Evolutionary conservation across 140 eudicot species (phyloP).

Genomic region (Stevia rebaudiana): DNA sequence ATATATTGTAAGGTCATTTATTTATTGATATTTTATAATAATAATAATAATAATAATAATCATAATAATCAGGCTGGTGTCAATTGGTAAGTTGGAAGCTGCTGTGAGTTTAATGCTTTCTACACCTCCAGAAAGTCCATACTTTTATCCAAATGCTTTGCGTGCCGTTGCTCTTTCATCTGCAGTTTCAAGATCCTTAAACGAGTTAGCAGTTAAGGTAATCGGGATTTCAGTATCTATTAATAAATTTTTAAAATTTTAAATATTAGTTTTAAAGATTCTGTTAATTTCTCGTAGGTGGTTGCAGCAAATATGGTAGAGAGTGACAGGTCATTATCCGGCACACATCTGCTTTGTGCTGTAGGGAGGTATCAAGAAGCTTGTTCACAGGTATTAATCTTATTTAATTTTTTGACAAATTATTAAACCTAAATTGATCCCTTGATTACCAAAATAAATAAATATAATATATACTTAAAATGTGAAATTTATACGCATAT

Average conservation of each 20-base stretch:
- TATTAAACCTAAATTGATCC: background rate
- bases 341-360: constrained; percentile 88
- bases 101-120: constrained; percentile 93
- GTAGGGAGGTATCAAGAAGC: constrained; percentile 98
- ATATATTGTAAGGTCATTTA: background rate
- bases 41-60: too few relatives aligned
- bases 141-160: constrained; percentile 80
- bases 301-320: constrained; percentile 98
- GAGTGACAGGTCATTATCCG: constrained; percentile 82
- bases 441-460: background rate
- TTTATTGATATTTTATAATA: background rate
- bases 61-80: constrained; percentile 78
- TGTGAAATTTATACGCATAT: background rate
- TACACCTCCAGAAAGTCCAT: constrained; percentile 92
- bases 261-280: background rate
- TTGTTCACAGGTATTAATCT: constrained; percentile 88
- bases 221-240: background rate
- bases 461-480: background rate
- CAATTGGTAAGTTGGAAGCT: constrained; percentile 87
- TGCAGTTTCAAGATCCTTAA: constrained; percentile 80
- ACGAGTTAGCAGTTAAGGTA: constrained; percentile 96
- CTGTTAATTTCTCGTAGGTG: constrained; percentile 40
- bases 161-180: constrained; percentile 98
- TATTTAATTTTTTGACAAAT: too few relatives aligned
- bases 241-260: background rate